These are phyloP conservation scores for Sonneratia caseolaris DNA, from an alignment of 345 rosid genomes.

Conservation along the genomic window DNA sequence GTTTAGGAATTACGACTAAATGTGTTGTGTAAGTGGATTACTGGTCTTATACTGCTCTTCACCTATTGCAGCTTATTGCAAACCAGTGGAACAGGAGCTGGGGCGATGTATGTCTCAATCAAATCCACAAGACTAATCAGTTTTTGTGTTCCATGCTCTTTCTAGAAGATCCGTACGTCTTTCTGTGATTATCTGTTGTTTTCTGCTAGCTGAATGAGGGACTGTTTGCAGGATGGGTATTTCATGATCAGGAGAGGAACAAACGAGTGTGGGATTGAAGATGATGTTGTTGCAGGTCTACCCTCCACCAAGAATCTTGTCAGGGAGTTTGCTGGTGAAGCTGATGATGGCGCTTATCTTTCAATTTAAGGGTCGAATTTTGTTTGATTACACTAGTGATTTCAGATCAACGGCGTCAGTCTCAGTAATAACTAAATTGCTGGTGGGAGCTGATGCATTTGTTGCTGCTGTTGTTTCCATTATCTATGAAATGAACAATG, in stretches of 20 bases:
- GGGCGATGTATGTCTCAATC: slow-evolving; percentile 69
- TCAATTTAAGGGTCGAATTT: background rate
- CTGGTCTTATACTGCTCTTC: slow-evolving; percentile 7
- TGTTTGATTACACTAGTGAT: background rate
- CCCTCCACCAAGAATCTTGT: slow-evolving; percentile 73
- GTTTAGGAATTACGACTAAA: background rate
- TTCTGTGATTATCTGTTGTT: background rate
- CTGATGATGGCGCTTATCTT: slow-evolving; percentile 8
- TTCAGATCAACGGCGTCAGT: background rate
- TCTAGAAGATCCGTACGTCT: background rate
- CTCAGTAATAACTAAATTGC: background rate
- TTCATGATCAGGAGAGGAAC: slow-evolving; percentile 85
- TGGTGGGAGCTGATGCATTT: background rate
- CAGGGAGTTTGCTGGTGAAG: slow-evolving; percentile 24
- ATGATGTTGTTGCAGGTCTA: slow-evolving; percentile 61
- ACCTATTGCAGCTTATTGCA: slow-evolving; percentile 64
- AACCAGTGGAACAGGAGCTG: slow-evolving; percentile 90
- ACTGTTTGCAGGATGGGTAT: slow-evolving; percentile 62
- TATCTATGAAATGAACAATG: background rate
- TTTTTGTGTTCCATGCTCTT: background rate
- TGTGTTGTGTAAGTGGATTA: background rate
- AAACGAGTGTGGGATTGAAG: slow-evolving; percentile 87
- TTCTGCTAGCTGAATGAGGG: too few species aligned
- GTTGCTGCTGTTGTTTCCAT: slow-evolving; percentile 1
- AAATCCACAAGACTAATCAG: slow-evolving; percentile 3